phyloP scores from a whole-genome alignment of 805 yeast species.

The Grigorovia yakushimaensis region DNA sequence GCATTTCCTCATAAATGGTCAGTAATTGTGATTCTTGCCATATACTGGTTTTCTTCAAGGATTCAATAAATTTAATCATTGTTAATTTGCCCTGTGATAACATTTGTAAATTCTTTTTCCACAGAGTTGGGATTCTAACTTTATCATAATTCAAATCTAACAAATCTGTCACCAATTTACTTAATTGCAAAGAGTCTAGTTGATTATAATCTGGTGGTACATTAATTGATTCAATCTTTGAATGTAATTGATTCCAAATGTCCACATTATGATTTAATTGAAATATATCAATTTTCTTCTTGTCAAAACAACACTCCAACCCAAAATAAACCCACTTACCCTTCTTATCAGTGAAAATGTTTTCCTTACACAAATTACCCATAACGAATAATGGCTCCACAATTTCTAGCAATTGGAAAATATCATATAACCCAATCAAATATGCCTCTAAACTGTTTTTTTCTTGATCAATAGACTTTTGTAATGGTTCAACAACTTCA shows the following conservation, averaged over 20 bases:
- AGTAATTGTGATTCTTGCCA: conserved; percentile 39
- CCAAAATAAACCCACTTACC: conserved; percentile 88
- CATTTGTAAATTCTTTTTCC: conserved; percentile 16
- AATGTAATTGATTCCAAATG: not conserved
- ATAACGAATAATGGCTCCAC: conserved; percentile 37
- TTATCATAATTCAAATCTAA: conserved; percentile 16
- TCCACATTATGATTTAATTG: conserved; percentile 4
- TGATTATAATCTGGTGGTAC: not conserved
- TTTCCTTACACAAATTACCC: conserved; percentile 47
- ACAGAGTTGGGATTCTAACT: conserved; percentile 30
- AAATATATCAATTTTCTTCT: conserved; percentile 20
- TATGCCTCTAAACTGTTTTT: conserved; percentile 11
- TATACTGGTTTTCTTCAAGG: conserved; percentile 26
- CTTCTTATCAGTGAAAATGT: conserved; percentile 52
- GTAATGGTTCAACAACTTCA: conserved; percentile 19
- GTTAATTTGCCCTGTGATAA: conserved; percentile 16
- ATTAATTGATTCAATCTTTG: not conserved
- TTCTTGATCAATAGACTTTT: conserved; percentile 7
- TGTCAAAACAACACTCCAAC: conserved; percentile 43
- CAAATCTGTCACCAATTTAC: conserved; percentile 32
- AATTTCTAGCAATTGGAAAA: conserved; percentile 18
- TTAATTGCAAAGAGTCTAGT: conserved; percentile 6
- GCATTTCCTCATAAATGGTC: conserved; percentile 41
- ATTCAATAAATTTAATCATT: conserved; percentile 28
- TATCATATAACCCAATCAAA: conserved; percentile 20